Evolutionary conservation across 495 filamentous ascomycete genomes (phyloP).

Genomic region (Poronia punctata): DNA sequence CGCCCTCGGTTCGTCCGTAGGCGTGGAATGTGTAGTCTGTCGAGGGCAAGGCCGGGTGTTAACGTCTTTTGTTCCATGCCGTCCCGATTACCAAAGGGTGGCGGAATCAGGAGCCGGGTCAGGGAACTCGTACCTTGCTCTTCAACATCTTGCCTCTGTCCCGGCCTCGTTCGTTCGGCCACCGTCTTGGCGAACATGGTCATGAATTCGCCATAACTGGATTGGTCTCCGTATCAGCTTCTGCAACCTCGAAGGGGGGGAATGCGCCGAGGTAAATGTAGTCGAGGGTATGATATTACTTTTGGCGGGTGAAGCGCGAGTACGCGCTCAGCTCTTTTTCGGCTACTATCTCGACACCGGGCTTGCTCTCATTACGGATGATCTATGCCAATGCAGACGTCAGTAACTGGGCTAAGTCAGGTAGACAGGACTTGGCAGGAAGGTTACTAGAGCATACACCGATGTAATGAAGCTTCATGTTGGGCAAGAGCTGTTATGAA

Average conservation of each 20-base stretch:
- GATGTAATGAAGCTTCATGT: conserved; percentile 92
- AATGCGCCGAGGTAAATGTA: background rate
- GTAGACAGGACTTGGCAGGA: conserved; percentile 5
- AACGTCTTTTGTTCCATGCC: background rate
- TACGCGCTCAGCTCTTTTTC: conserved; percentile 77
- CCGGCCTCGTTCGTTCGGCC: conserved; percentile 78
- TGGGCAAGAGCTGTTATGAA: conserved; percentile 27
- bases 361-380: conserved; percentile 71
- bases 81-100: background rate
- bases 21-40: conserved; percentile 79
- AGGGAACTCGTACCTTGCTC: conserved; percentile 59
- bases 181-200: conserved; percentile 60
- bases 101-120: background rate
- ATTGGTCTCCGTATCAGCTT: conserved; percentile 8
- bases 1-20: conserved; percentile 80
- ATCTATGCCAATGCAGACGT: conserved; percentile 45
- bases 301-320: conserved; percentile 68
- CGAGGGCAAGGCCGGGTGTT: background rate
- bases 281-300: conserved; percentile 35
- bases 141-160: conserved; percentile 84
- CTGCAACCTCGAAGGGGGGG: background rate
- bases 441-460: conserved; percentile 52
- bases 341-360: conserved; percentile 70
- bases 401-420: conserved; percentile 6
- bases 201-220: conserved; percentile 59